Percentiles rank a stretch among this genome's conserved stretches.
phyloP scores from a whole-genome alignment of 768 basidiomycete genomes.

The Russula ochroleuca region DNA sequence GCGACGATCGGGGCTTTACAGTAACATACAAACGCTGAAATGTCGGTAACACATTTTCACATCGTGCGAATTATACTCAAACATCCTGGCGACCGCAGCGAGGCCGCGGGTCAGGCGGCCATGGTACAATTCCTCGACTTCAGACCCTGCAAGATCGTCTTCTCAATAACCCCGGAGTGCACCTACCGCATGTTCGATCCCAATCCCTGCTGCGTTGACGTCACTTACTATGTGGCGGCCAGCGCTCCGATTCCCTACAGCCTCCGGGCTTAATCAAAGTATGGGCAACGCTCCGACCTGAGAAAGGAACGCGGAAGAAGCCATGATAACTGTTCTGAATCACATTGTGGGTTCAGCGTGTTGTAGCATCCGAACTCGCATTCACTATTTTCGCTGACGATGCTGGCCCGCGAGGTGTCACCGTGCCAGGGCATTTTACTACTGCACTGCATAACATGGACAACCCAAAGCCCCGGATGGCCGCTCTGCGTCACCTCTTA shows the following conservation, averaged over 20 bases:
- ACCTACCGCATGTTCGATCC: constrained; percentile 1
- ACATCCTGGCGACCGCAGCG: background rate
- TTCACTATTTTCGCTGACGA: too few relatives aligned
- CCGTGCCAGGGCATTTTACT: background rate
- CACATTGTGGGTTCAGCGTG: too few relatives aligned
- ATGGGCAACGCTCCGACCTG: background rate
- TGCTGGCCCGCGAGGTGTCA: too few relatives aligned
- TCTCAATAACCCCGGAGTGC: background rate
- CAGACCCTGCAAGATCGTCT: too few relatives aligned
- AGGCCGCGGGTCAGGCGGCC: background rate
- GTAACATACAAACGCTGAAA: background rate
- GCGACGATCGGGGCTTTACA: background rate
- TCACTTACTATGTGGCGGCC: too few relatives aligned
- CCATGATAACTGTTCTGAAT: background rate
- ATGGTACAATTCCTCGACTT: too few relatives aligned
- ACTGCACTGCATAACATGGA: too few relatives aligned
- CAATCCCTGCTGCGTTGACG: background rate
- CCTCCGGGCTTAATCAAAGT: background rate
- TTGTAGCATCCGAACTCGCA: too few relatives aligned
- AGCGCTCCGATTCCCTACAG: background rate
- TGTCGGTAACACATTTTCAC: background rate
- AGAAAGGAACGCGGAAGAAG: background rate
- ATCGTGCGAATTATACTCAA: background rate
- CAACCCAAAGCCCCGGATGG: too few relatives aligned
- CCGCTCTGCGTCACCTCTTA: too few relatives aligned